These are phyloP conservation scores for Penicillium olsonii DNA, from an alignment of 2,329 filamentous ascomycete genomes.

Conservation along the genomic window DNA sequence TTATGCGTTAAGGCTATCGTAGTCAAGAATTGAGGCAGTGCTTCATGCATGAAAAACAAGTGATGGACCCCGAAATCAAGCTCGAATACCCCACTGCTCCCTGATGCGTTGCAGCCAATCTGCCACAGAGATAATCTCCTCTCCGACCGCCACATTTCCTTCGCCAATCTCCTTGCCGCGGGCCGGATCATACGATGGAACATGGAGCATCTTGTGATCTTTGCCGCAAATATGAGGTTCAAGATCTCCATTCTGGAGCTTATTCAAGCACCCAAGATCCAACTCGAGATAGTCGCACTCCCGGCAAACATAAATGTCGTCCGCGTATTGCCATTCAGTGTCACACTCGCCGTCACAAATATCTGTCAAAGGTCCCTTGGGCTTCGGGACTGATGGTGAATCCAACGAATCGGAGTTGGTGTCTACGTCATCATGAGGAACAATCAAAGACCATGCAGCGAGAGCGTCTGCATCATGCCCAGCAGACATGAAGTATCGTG, in stretches of 20 bases:
- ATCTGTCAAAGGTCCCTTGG: background rate
- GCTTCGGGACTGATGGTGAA: background rate
- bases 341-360: slow-evolving; percentile 12
- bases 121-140: slow-evolving; percentile 16
- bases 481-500: slow-evolving; percentile 20
- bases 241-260: slow-evolving; percentile 9
- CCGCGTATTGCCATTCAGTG: slow-evolving; percentile 14
- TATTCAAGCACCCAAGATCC: slow-evolving; percentile 17
- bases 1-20: too few species aligned
- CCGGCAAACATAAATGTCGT: slow-evolving; percentile 26
- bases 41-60: too few species aligned
- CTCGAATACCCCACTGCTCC: slow-evolving; percentile 10
- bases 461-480: slow-evolving; percentile 28
- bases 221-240: slow-evolving; percentile 18
- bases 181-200: slow-evolving; percentile 22
- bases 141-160: slow-evolving; percentile 22
- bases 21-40: too few species aligned
- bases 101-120: slow-evolving; percentile 21
- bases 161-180: slow-evolving; percentile 16
- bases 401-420: background rate
- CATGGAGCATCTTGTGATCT: slow-evolving; percentile 25
- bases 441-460: slow-evolving; percentile 30
- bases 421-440: slow-evolving; percentile 11
- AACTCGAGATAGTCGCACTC: slow-evolving; percentile 25
- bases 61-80: too few species aligned